phyloP scores from a whole-genome alignment of 2,329 filamentous ascomycete species.

The Penicillium concentricum region DNA sequence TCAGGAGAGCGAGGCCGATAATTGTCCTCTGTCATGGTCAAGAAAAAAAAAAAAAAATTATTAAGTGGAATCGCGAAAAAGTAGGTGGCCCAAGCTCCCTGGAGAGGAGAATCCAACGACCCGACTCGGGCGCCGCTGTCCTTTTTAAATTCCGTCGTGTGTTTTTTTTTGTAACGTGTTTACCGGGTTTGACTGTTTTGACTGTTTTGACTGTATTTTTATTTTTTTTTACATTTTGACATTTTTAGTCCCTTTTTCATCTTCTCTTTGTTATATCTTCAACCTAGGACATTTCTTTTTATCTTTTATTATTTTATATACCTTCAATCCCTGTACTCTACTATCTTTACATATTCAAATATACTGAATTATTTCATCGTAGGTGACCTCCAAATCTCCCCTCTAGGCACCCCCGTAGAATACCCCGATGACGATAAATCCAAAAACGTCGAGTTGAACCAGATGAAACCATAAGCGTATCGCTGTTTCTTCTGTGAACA shows the following conservation, averaged over 20 bases:
- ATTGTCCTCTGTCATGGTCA: constrained; percentile 46
- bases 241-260: neutral
- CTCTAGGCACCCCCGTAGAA: neutral
- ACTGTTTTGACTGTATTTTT: neutral
- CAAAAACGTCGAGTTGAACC: constrained; percentile 15
- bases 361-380: neutral
- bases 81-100: constrained; percentile 19
- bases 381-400: neutral
- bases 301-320: neutral
- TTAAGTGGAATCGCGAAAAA: constrained; percentile 9
- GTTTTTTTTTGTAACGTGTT: constrained; percentile 10
- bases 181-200: neutral
- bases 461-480: constrained; percentile 33
- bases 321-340: too few relatives aligned
- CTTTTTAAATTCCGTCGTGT: constrained; percentile 36
- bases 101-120: constrained; percentile 7
- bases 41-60: constrained; percentile 4
- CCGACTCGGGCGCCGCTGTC: constrained; percentile 25
- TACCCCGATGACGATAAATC: constrained; percentile 37
- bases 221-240: neutral
- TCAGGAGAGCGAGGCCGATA: constrained; percentile 52
- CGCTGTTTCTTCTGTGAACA: constrained; percentile 42
- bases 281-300: neutral
- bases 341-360: too few relatives aligned
- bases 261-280: neutral